Conservation (phyloP, 2,329 filamentous ascomycete genomes). For the Monosporascus sp. region DNA sequence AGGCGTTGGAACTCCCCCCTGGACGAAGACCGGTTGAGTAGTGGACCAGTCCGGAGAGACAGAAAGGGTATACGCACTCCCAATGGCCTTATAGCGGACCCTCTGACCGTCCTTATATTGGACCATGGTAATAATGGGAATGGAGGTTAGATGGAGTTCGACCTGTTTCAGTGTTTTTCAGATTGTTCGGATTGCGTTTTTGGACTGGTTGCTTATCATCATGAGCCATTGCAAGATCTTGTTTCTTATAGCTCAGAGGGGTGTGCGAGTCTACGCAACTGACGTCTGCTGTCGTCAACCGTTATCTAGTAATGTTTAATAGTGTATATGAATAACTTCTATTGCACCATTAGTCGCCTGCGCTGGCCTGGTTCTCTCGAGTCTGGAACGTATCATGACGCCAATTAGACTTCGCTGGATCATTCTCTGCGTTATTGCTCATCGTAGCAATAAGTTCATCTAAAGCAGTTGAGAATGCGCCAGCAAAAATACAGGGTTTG, state of each 20-base stretch:
- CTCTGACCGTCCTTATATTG: slow-evolving; percentile 13
- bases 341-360: too few species aligned
- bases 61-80: slow-evolving; percentile 3
- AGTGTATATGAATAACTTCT: neutral
- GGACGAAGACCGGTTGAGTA: neutral
- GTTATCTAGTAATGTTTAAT: neutral
- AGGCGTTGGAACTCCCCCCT: slow-evolving; percentile 11
- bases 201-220: neutral
- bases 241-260: neutral
- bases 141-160: neutral
- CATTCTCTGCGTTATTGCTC: too few species aligned
- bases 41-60: neutral
- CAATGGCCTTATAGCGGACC: slow-evolving; percentile 12
- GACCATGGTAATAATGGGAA: slow-evolving; percentile 6
- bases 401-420: too few species aligned
- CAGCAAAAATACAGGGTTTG: too few species aligned
- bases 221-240: neutral
- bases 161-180: neutral
- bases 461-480: too few species aligned
- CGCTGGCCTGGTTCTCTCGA: too few species aligned
- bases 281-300: neutral
- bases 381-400: too few species aligned
- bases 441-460: too few species aligned
- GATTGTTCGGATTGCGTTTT: neutral
- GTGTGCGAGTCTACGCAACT: too few species aligned